Percentiles rank a stretch among this genome's conserved stretches.
Evolutionary conservation across 768 basidiomycete species (phyloP).

Genomic region (Kwoniella sp.): DNA sequence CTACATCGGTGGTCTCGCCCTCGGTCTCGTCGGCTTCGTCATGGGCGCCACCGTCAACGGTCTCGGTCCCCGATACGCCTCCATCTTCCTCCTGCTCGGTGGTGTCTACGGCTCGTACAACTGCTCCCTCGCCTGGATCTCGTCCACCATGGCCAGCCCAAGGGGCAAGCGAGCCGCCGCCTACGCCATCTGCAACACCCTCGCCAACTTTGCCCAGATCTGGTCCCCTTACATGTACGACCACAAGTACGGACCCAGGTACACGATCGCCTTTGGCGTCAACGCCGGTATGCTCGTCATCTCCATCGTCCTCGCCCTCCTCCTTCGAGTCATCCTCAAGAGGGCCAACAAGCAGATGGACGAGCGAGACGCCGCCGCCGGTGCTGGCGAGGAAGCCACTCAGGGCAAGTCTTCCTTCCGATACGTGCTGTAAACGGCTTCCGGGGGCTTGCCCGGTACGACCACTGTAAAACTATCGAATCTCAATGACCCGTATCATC

Average conservation of each 20-base stretch:
- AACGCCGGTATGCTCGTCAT: conserved; percentile 25
- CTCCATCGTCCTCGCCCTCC: conserved; percentile 21
- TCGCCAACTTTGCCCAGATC: conserved; percentile 41
- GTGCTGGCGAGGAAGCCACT: background rate
- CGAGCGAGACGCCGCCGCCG: background rate
- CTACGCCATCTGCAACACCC: conserved; percentile 32
- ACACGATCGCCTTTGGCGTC: conserved; percentile 18
- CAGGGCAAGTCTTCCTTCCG: no score
- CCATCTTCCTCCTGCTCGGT: conserved; percentile 36
- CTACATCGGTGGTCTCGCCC: conserved; percentile 19
- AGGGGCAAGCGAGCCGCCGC: conserved; percentile 37
- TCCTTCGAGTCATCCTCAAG: conserved; percentile 25
- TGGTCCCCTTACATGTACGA: conserved; percentile 41
- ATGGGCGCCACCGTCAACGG: conserved; percentile 19
- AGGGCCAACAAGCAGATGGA: conserved; percentile 37
- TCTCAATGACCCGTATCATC: no score
- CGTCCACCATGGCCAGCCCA: conserved; percentile 31
- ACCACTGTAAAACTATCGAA: no score
- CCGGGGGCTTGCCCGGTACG: no score
- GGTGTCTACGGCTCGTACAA: conserved; percentile 38
- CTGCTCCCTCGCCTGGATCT: conserved; percentile 33
- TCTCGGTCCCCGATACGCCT: conserved; percentile 33
- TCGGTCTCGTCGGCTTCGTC: conserved; percentile 29
- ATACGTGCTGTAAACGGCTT: background rate
- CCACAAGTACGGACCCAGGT: conserved; percentile 22